phyloP scores from a whole-genome alignment of 2,329 filamentous ascomycete genomes.

The Ophiostoma himal-ulmi region DNA sequence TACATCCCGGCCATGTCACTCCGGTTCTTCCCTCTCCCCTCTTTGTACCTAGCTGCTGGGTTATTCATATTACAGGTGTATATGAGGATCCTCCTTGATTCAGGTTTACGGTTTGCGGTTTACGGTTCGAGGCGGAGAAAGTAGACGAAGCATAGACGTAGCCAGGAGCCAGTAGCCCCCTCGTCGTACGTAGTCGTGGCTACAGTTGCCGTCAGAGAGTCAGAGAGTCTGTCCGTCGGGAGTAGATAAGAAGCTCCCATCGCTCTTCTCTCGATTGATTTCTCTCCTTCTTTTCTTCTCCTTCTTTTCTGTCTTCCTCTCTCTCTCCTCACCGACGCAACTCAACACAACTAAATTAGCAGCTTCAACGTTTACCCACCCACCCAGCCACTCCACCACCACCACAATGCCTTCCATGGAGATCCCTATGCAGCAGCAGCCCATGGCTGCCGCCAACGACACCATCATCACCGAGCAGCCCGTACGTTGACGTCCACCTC shows the following conservation, averaged over 20 bases:
- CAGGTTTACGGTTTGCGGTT: not conserved
- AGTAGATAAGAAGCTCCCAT: slow-evolving; percentile 19
- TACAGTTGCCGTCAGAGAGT: not conserved
- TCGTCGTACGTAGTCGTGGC: not conserved
- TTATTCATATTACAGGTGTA: not conserved
- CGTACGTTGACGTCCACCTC: slow-evolving; percentile 25
- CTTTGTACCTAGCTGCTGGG: no score
- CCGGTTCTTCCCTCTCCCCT: no score
- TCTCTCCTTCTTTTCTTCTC: slow-evolving; percentile 6
- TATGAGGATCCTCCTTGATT: not conserved
- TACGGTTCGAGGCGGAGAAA: not conserved
- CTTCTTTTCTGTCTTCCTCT: not conserved
- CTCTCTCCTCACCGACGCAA: not conserved
- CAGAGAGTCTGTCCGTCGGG: not conserved
- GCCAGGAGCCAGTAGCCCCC: not conserved
- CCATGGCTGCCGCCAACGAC: slow-evolving; percentile 30
- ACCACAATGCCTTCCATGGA: slow-evolving; percentile 32
- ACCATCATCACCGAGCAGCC: slow-evolving; percentile 31
- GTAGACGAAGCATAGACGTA: not conserved
- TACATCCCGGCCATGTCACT: not conserved
- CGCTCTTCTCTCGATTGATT: not conserved
- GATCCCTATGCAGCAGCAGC: slow-evolving; percentile 31
- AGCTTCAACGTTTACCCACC: slow-evolving; percentile 17
- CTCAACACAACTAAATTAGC: not conserved
- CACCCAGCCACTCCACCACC: not conserved